phyloP scores from a whole-genome alignment of 495 filamentous ascomycete genomes.

The Xylona heveae region DNA sequence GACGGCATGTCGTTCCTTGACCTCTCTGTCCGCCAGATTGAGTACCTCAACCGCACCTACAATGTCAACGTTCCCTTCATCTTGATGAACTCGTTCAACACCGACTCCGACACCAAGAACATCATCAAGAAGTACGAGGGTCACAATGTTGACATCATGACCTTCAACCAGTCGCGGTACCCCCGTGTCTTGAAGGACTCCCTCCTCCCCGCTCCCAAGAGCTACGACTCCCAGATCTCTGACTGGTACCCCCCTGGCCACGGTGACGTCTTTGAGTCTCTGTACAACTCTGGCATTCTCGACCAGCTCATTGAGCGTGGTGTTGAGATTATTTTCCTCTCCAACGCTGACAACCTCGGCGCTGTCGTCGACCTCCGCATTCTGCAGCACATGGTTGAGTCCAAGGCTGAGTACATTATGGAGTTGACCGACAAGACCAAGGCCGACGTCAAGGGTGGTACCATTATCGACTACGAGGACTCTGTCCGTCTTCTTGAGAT shows the following conservation, averaged over 20 bases:
- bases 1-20: conserved; percentile 99
- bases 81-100: conserved; percentile 99
- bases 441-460: conserved; percentile 99
- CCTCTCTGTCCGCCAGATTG: conserved; percentile 95
- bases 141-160: conserved; percentile 97
- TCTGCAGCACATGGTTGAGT: conserved; percentile 97
- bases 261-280: conserved; percentile 98
- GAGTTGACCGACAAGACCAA: conserved; percentile 99
- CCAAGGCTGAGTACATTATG: conserved; percentile 95
- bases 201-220: conserved; percentile 85
- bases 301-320: conserved; percentile 88
- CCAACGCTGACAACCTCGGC: conserved; percentile 96
- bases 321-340: conserved; percentile 95
- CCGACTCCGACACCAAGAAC: conserved; percentile 88
- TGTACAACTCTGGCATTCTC: conserved; percentile 97
- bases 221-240: conserved; percentile 63
- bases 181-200: conserved; percentile 97
- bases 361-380: conserved; percentile 95
- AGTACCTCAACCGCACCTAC: conserved; percentile 97
- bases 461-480: conserved; percentile 98
- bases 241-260: conserved; percentile 99
- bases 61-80: conserved; percentile 95
- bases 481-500: conserved; percentile 93
- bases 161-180: conserved; percentile 99
- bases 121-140: conserved; percentile 99